These are phyloP conservation scores for Trichoderma sp. DNA, from an alignment of 2,329 filamentous ascomycete genomes.

Conservation along the genomic window DNA sequence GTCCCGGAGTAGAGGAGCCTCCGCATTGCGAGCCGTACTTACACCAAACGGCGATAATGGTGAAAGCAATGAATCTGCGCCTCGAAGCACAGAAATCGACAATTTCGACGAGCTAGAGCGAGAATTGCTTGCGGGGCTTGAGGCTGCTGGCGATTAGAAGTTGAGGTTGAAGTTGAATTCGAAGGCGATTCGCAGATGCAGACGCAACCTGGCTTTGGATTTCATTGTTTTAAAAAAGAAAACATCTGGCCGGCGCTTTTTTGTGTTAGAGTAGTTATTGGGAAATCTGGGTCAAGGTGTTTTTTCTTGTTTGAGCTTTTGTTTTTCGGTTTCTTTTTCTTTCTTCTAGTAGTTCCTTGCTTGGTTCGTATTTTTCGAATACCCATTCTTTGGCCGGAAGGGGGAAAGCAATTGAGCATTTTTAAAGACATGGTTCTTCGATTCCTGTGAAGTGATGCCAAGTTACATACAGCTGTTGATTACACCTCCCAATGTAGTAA, in stretches of 20 bases:
- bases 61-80: slow-evolving; percentile 14
- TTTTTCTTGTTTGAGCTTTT: neutral
- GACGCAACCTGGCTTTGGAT: neutral
- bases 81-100: slow-evolving; percentile 16
- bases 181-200: neutral
- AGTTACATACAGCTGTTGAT: no score
- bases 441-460: neutral
- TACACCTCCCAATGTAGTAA: no score
- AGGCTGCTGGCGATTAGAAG: slow-evolving; percentile 38
- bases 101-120: slow-evolving; percentile 60
- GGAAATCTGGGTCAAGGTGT: neutral
- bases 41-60: slow-evolving; percentile 42
- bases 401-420: neutral
- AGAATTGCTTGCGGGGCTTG: slow-evolving; percentile 63
- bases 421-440: neutral
- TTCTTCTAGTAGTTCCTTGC: neutral
- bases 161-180: slow-evolving; percentile 34
- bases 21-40: slow-evolving; percentile 48
- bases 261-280: slow-evolving; percentile 17
- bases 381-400: slow-evolving; percentile 10
- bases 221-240: neutral
- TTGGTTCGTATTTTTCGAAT: neutral
- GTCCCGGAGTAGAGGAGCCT: slow-evolving; percentile 47
- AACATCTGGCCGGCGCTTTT: slow-evolving; percentile 11
- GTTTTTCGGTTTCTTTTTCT: neutral